Evolutionary conservation across 768 basidiomycete genomes (phyloP).

Genomic region (Phanerodontia chrysosporium): DNA sequence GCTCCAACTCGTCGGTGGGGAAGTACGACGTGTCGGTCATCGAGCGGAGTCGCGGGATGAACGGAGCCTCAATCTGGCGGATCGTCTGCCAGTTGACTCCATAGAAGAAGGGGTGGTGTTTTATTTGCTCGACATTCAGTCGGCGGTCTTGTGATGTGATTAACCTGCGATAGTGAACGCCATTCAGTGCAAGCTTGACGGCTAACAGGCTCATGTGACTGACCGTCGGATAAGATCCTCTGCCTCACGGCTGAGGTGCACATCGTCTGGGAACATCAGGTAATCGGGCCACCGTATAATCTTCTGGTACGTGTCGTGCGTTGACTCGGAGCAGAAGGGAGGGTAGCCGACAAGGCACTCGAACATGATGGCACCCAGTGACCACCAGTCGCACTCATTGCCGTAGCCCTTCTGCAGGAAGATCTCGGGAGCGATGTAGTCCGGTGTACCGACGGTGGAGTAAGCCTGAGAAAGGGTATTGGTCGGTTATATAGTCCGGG

Average conservation of each 20-base stretch:
- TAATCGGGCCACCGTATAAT: constrained; percentile 92
- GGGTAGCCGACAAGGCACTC: constrained; percentile 97
- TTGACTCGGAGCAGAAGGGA: constrained; percentile 94
- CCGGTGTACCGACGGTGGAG: constrained; percentile 96
- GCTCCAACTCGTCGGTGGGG: constrained; percentile 91
- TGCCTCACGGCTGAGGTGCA: constrained; percentile 86
- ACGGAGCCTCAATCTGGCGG: constrained; percentile 88
- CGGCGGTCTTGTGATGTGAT: constrained; percentile 82
- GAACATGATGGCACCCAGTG: constrained; percentile 96
- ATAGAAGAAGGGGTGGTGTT: constrained; percentile 88
- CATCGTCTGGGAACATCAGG: constrained; percentile 89
- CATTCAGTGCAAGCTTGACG: neutral
- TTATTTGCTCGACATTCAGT: constrained; percentile 80
- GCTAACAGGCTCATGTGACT: constrained; percentile 18
- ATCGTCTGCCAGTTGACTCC: constrained; percentile 93
- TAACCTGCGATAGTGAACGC: constrained; percentile 41
- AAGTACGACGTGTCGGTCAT: constrained; percentile 98
- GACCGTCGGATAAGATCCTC: constrained; percentile 86
- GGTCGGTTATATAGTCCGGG: neutral
- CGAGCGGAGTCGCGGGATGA: constrained; percentile 90
- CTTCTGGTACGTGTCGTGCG: constrained; percentile 97
- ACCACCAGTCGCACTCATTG: constrained; percentile 99
- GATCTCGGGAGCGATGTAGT: constrained; percentile 96
- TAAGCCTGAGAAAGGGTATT: constrained; percentile 64
- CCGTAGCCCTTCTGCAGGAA: constrained; percentile 97